Conservation (phyloP, 2,329 filamentous ascomycete species). For the Graphilbum fragrans region DNA sequence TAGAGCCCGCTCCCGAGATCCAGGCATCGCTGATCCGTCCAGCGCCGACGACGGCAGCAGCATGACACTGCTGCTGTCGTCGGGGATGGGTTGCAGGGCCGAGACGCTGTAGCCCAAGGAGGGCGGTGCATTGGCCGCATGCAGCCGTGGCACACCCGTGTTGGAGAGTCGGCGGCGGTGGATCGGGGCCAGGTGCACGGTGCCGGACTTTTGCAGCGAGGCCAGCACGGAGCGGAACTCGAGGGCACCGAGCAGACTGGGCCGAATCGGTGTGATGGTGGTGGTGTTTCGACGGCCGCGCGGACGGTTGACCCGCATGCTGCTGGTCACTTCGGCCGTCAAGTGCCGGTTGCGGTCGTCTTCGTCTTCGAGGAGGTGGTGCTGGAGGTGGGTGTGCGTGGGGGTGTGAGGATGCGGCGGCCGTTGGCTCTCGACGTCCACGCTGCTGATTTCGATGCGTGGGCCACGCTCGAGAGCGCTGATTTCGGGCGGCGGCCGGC, state of each 20-base stretch:
- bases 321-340: conserved; percentile 76
- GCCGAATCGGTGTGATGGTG: conserved; percentile 72
- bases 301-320: conserved; percentile 77
- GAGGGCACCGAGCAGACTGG: conserved; percentile 82
- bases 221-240: conserved; percentile 87
- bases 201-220: conserved; percentile 73
- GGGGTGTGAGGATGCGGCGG: background rate
- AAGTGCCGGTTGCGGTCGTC: conserved; percentile 47
- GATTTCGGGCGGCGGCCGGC: conserved; percentile 22
- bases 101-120: background rate
- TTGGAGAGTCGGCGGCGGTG: conserved; percentile 33
- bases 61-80: conserved; percentile 8
- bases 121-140: background rate
- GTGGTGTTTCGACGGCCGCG: conserved; percentile 55
- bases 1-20: conserved; percentile 26
- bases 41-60: conserved; percentile 2
- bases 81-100: background rate
- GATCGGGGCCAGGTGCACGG: conserved; percentile 59
- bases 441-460: conserved; percentile 33
- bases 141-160: conserved; percentile 25
- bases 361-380: conserved; percentile 8
- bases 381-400: background rate
- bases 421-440: conserved; percentile 8
- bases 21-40: background rate
- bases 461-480: conserved; percentile 30